Percentiles rank a stretch among this genome's conserved stretches.
Evolutionary conservation across 148 eudicot species (phyloP).

Genomic region (Camellia japonica): DNA sequence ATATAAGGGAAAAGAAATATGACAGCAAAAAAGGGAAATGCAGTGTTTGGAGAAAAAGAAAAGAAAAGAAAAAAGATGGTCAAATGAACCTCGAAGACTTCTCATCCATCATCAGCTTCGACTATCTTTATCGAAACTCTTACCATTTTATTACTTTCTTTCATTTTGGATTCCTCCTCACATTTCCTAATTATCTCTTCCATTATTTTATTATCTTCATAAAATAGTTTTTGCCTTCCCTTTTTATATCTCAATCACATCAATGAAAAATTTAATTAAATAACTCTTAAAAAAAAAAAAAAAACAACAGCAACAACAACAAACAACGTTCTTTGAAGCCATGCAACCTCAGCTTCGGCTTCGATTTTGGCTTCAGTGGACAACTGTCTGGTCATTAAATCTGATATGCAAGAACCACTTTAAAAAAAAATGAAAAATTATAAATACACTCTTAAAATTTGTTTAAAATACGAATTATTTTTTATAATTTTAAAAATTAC

Average conservation of each 20-base stretch:
- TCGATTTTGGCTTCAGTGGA: conserved; percentile 31
- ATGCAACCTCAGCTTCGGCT: too few species aligned
- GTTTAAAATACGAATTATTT: too few species aligned
- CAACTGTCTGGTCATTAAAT: conserved; percentile 19
- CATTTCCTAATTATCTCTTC: background rate
- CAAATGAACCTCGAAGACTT: conserved; percentile 65
- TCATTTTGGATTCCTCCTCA: conserved; percentile 19
- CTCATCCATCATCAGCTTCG: conserved; percentile 45
- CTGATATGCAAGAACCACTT: conserved; percentile 38
- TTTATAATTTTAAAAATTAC: too few species aligned
- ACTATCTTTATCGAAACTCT: conserved; percentile 67
- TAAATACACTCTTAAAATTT: too few species aligned
- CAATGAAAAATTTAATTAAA: background rate
- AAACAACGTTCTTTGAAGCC: background rate
- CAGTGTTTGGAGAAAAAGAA: conserved; percentile 28
- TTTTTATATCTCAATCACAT: background rate
- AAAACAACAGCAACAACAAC: too few species aligned
- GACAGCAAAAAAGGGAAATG: conserved; percentile 30
- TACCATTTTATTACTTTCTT: conserved; percentile 18
- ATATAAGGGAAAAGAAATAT: conserved; percentile 27
- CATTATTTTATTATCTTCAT: background rate
- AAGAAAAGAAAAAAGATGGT: conserved; percentile 41
- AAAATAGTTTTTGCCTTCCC: background rate
- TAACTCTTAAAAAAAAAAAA: too few species aligned
- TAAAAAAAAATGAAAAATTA: background rate